phyloP scores from a whole-genome alignment of 257 asterid genomes.

The Ajuga chamaepitys region DNA sequence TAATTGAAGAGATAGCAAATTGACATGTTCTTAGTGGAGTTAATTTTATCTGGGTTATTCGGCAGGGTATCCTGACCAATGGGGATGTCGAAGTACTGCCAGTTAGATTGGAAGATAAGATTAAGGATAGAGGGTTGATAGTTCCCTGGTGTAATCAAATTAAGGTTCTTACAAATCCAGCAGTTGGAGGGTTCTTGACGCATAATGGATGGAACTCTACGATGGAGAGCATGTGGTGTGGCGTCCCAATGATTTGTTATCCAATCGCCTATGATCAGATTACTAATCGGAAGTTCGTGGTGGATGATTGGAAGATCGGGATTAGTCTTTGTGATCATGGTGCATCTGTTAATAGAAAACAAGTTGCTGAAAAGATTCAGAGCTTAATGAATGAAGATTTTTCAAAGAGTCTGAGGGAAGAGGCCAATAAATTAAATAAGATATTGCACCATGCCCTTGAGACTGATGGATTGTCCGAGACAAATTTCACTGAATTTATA shows the following conservation, averaged over 20 bases:
- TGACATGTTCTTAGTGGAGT: constrained; percentile 1
- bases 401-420: not conserved
- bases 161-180: not conserved
- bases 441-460: not conserved
- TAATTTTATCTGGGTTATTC: constrained; percentile 11
- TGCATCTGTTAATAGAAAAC: not conserved
- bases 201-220: constrained; percentile 19
- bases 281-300: not conserved
- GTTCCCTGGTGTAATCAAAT: constrained; percentile 12
- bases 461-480: not conserved
- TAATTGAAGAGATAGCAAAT: not conserved
- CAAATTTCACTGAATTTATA: not conserved
- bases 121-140: not conserved
- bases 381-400: not conserved
- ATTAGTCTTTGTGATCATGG: not conserved
- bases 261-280: not conserved
- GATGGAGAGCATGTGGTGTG: constrained; percentile 16
- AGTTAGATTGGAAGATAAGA: not conserved
- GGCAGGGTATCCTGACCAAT: not conserved
- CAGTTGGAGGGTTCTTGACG: constrained; percentile 12
- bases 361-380: not conserved
- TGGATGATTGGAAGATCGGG: constrained; percentile 15
- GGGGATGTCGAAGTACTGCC: not conserved
- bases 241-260: constrained; percentile 3
- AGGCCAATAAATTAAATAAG: not conserved